Conservation (phyloP, 1,284 basidiomycete species). For the Cutaneotrichosporon spelunceum region DNA sequence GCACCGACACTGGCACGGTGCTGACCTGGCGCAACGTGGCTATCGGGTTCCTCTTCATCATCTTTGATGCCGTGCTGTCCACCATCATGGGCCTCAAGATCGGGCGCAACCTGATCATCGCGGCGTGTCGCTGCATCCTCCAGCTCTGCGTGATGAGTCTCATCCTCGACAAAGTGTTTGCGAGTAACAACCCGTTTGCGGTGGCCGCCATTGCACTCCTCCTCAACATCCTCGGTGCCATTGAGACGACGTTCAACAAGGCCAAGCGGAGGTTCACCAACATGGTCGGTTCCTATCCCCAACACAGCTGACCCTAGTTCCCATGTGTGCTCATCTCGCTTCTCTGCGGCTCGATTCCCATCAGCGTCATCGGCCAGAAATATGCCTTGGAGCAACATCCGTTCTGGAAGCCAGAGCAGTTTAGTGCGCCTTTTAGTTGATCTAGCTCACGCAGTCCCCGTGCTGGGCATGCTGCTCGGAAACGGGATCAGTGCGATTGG, state of each 20-base stretch:
- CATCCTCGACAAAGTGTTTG: constrained; percentile 69
- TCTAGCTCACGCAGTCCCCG: constrained; percentile 59
- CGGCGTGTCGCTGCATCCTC: constrained; percentile 67
- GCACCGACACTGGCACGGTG: constrained; percentile 27
- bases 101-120: constrained; percentile 64
- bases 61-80: constrained; percentile 58
- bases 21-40: constrained; percentile 68
- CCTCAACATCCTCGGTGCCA: constrained; percentile 66
- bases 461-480: constrained; percentile 83
- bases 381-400: constrained; percentile 72
- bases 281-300: constrained; percentile 58
- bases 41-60: constrained; percentile 69
- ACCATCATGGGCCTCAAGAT: constrained; percentile 64
- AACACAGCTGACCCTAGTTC: constrained; percentile 57
- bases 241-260: constrained; percentile 63
- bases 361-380: constrained; percentile 70
- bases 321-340: constrained; percentile 65
- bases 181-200: constrained; percentile 66
- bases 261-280: constrained; percentile 66
- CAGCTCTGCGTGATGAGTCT: constrained; percentile 71
- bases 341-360: constrained; percentile 71
- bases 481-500: constrained; percentile 71
- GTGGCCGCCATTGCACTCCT: constrained; percentile 71
- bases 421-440: constrained; percentile 57
- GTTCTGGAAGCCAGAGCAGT: constrained; percentile 78